These are phyloP conservation scores for Colletotrichum navitas DNA, from an alignment of 2,329 filamentous ascomycete genomes.

Conservation along the genomic window DNA sequence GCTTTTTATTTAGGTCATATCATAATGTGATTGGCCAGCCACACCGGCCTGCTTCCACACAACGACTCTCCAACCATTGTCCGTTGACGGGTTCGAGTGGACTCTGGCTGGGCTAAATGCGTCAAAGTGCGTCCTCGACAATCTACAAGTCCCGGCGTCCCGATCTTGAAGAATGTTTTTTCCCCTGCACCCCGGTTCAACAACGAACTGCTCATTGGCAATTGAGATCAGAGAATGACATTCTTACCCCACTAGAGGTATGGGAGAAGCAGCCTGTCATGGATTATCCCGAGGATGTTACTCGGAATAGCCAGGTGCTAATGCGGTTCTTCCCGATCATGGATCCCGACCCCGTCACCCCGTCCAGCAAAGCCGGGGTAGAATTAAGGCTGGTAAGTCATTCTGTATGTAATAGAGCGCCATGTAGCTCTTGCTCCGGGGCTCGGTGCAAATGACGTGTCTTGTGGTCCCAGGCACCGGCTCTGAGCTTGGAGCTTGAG, in stretches of 20 bases:
- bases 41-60: neutral
- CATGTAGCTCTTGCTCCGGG: conserved; percentile 17
- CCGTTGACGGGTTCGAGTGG: conserved; percentile 29
- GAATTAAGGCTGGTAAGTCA: conserved; percentile 33
- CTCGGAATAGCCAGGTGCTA: conserved; percentile 39
- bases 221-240: conserved; percentile 20
- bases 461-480: conserved; percentile 12
- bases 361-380: conserved; percentile 41
- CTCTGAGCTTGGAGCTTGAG: conserved; percentile 13
- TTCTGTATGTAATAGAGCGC: conserved; percentile 17
- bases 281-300: conserved; percentile 41
- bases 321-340: conserved; percentile 43
- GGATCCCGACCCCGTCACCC: conserved; percentile 41
- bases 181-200: conserved; percentile 35
- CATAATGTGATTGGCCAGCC: conserved; percentile 33
- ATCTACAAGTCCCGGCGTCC: conserved; percentile 36
- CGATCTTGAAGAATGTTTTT: conserved; percentile 38
- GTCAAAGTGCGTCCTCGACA: conserved; percentile 38
- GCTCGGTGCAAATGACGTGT: conserved; percentile 28
- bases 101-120: conserved; percentile 31
- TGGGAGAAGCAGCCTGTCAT: conserved; percentile 31
- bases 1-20: conserved; percentile 3
- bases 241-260: conserved; percentile 31
- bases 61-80: conserved; percentile 22
- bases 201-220: conserved; percentile 35